Conservation (phyloP, 2,329 filamentous ascomycete genomes). For the Cladosporium sp. region DNA sequence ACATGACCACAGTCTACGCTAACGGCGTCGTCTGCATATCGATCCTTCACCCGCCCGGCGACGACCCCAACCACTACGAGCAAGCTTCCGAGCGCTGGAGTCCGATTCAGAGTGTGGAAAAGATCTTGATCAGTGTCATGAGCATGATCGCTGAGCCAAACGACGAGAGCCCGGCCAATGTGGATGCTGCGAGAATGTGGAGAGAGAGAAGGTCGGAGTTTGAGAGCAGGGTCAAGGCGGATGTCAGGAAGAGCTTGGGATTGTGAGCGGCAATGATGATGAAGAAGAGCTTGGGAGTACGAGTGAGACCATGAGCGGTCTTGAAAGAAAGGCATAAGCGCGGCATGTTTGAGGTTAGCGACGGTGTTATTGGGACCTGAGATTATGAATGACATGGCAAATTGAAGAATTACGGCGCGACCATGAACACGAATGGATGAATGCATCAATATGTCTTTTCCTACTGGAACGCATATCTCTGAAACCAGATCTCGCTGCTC, state of each 20-base stretch:
- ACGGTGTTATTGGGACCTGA: constrained; percentile 14
- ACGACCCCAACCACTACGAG: constrained; percentile 98
- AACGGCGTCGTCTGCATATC: constrained; percentile 95
- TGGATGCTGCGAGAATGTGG: constrained; percentile 97
- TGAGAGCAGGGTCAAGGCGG: constrained; percentile 79
- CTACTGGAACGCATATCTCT: background rate
- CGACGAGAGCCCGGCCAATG: constrained; percentile 93
- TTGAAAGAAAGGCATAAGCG: background rate
- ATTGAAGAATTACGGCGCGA: background rate
- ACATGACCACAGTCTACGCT: constrained; percentile 68
- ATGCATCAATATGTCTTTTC: background rate
- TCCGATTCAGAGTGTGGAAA: constrained; percentile 95
- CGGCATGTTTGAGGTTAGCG: constrained; percentile 11
- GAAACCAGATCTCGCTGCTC: background rate
- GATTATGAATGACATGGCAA: constrained; percentile 6
- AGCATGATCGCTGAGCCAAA: constrained; percentile 98
- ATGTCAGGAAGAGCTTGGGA: constrained; percentile 77
- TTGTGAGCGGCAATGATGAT: constrained; percentile 51
- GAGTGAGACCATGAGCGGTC: background rate
- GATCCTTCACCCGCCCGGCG: constrained; percentile 94
- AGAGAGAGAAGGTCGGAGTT: constrained; percentile 80
- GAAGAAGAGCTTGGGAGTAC: background rate
- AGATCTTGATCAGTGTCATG: constrained; percentile 95
- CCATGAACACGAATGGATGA: background rate
- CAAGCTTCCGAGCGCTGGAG: constrained; percentile 94